Evolutionary conservation across 192 early-diverging fungal genomes (phyloP).

Genomic region (Haplosporangium gracile): DNA sequence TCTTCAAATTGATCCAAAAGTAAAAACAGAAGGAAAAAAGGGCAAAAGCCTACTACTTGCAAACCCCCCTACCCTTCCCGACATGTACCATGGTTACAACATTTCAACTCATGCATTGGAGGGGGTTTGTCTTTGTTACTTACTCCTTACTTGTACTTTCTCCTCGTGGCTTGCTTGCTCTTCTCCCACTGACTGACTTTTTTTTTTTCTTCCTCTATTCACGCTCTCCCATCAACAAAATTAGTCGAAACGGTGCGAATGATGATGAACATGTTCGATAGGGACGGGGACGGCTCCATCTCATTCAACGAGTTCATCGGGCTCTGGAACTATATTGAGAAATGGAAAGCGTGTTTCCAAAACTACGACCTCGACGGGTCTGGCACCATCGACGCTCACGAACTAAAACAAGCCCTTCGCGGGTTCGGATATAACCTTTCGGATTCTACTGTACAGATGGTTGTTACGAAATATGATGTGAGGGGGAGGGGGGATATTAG

Average conservation of each 20-base stretch:
- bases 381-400: constrained; percentile 72
- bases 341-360: constrained; percentile 79
- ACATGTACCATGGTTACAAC: not conserved
- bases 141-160: not conserved
- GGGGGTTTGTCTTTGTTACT: not conserved
- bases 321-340: constrained; percentile 78
- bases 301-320: constrained; percentile 75
- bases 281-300: constrained; percentile 71
- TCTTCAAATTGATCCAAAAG: not conserved
- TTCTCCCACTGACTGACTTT: not conserved
- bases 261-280: constrained; percentile 76
- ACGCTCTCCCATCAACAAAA: not conserved
- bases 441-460: constrained; percentile 29
- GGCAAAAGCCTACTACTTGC: not conserved
- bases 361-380: constrained; percentile 75
- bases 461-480: constrained; percentile 62
- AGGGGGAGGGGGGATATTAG: constrained; percentile 57
- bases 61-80: not conserved
- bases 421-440: constrained; percentile 58
- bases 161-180: not conserved
- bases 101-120: not conserved
- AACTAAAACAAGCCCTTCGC: constrained; percentile 40
- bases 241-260: constrained; percentile 75
- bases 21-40: not conserved
- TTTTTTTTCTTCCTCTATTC: not conserved